Evolutionary conservation across 352 stramenopile genomes (phyloP).

Genomic region (Globisporangium yorkense): DNA sequence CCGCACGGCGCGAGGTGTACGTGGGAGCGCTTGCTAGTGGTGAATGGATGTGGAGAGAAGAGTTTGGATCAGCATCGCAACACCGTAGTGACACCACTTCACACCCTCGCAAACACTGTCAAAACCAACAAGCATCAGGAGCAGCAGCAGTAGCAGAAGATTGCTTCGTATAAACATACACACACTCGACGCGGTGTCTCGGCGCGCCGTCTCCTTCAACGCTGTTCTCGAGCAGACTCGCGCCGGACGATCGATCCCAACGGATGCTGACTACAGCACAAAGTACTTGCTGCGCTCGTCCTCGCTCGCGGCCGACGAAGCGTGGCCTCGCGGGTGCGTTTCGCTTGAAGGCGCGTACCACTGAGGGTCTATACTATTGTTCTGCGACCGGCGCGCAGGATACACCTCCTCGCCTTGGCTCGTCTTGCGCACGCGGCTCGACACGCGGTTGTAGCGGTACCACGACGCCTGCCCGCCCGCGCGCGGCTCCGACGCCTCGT

Average conservation of each 20-base stretch:
- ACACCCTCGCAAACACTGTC: not conserved
- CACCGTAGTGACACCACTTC: no score
- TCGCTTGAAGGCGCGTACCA: conserved; percentile 28
- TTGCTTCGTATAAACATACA: not conserved
- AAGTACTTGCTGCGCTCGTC: conserved; percentile 83
- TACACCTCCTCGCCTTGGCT: conserved; percentile 46
- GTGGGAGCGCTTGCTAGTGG: no score
- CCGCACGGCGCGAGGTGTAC: not conserved
- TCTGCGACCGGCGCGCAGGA: conserved; percentile 46
- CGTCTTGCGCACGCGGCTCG: conserved; percentile 53
- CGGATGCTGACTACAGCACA: conserved; percentile 40
- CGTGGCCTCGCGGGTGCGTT: conserved; percentile 24
- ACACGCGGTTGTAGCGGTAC: conserved; percentile 79
- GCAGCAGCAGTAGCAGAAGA: not conserved
- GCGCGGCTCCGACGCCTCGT: conserved; percentile 44
- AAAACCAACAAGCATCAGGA: not conserved
- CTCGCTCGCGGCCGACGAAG: conserved; percentile 42
- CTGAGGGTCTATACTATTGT: conserved; percentile 48
- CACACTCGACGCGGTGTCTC: not conserved
- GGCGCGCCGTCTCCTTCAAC: not conserved
- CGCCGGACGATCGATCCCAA: not conserved
- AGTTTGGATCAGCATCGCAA: no score
- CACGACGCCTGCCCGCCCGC: conserved; percentile 43
- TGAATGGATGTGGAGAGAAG: not conserved
- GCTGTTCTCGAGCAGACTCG: not conserved